Evolutionary conservation across 176 grass and related monocot species (phyloP).

Genomic region (Oryza rufipogon): DNA sequence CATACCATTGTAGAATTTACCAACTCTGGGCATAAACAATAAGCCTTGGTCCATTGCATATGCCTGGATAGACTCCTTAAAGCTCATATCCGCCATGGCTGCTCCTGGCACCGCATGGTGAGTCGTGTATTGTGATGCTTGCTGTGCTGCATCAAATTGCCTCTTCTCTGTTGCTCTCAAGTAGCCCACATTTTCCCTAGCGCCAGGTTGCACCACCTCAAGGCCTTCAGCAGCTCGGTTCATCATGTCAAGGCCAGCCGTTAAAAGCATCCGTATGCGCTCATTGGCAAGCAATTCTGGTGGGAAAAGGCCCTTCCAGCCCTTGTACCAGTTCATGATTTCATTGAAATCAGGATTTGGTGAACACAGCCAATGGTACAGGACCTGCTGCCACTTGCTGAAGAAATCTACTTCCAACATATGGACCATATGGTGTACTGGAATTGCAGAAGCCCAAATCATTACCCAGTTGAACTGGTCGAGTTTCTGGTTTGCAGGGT

Average conservation of each 20-base stretch:
- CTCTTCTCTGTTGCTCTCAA: constrained; percentile 73
- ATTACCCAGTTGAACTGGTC: constrained; percentile 92
- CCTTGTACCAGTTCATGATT: constrained; percentile 82
- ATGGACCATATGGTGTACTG: constrained; percentile 85
- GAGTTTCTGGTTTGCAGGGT: constrained; percentile 75
- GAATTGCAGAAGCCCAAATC: constrained; percentile 75
- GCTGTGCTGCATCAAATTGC: constrained; percentile 74
- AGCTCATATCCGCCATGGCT: constrained; percentile 67
- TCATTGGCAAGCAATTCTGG: constrained; percentile 81
- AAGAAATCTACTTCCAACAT: constrained; percentile 90
- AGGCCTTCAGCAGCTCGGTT: constrained; percentile 78
- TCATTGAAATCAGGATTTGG: constrained; percentile 84
- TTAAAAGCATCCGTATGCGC: constrained; percentile 67
- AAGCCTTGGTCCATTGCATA: constrained; percentile 83
- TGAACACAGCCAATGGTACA: constrained; percentile 80
- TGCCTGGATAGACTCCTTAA: constrained; percentile 83
- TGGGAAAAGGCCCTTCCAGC: constrained; percentile 83
- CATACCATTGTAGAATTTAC: constrained; percentile 78
- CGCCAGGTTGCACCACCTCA: constrained; percentile 70
- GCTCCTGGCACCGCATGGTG: constrained; percentile 43
- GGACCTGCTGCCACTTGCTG: constrained; percentile 86
- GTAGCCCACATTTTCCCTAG: constrained; percentile 70
- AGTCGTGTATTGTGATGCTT: constrained; percentile 46
- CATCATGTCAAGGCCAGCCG: constrained; percentile 85
- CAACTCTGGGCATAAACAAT: constrained; percentile 83